Base-by-base conservation (phyloP, 1,139 yeast genomes). In the Arxiozyma slooffiae region DNA sequence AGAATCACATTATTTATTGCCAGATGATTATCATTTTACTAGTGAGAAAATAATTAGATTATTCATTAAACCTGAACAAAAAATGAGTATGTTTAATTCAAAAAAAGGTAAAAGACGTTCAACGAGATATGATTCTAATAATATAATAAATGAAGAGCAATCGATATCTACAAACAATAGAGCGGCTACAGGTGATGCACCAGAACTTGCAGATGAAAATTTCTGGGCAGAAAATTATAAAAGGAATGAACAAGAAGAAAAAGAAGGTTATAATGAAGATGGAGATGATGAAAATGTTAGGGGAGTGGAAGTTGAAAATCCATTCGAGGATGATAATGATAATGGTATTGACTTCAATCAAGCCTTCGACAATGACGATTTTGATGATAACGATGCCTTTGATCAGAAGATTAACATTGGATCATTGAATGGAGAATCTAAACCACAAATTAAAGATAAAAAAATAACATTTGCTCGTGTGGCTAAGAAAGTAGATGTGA, bases 401-500 rank as follows among this genome's bases (percentile, higher is more conserved):
- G 62, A 56, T 18, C 47, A 38, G 17, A 36, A 17, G 30, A 38
- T 64, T 55, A 37, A 59, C 52, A 2, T 48, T 48, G 38, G 52
- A 5, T 20, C 39, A 4, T 5, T 26, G 7, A 43, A 44, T 37
- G 42, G 58, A 7, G 62, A 56, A 6, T 20, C 36, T 16, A 47
- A 47, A 41, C 38, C 51, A 83, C 52, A 52, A 18, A 45, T 53
- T 8, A 50, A 54, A 1, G 86, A 82, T 48, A 79, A 79, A 57
- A 64, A 64, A 46, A 81, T 89, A 46, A 81, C 77, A 55, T 89
- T 82, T 60, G 86, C 97, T 1, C 75, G 85, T 50, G 80, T 82
- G 3, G 92, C 97, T 3, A 90, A 89, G 65, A 77, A 83, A 57
- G 96, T 92, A 20, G 95, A 92, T 64, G 85, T 92, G 44, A 80